phyloP scores from a whole-genome alignment of 495 filamentous ascomycete genomes.

The Xylaria curta region DNA sequence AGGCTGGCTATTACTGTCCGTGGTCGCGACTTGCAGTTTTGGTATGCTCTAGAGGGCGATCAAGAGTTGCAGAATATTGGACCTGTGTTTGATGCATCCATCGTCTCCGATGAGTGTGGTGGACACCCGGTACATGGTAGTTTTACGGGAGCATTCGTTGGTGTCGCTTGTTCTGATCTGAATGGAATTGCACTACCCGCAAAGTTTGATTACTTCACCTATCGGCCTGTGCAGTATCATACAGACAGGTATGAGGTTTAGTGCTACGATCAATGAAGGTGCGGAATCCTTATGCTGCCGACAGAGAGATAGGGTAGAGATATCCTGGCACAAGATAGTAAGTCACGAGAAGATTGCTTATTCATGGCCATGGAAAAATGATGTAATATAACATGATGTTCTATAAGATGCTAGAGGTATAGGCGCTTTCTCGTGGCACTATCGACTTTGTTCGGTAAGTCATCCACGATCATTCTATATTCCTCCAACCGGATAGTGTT shows the following conservation, averaged over 20 bases:
- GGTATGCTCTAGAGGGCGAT: constrained; percentile 51
- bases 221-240: constrained; percentile 53
- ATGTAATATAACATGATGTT: neutral
- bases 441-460: neutral
- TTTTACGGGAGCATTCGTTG: constrained; percentile 64
- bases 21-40: constrained; percentile 58
- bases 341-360: neutral
- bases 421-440: neutral
- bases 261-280: neutral
- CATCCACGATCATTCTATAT: neutral
- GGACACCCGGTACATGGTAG: constrained; percentile 62
- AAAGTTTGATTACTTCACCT: constrained; percentile 58
- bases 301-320: neutral
- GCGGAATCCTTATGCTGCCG: neutral
- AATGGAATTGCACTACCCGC: constrained; percentile 56
- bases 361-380: neutral
- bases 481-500: neutral
- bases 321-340: neutral
- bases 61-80: constrained; percentile 57
- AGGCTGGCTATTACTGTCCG: constrained; percentile 53
- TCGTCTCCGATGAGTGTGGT: constrained; percentile 62
- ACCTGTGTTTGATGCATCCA: constrained; percentile 57
- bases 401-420: neutral
- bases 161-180: constrained; percentile 59
- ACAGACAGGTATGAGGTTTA: constrained; percentile 56